Base-by-base conservation (phyloP, 1,139 yeast genomes). In the Diutina pseudorugosa region DNA sequence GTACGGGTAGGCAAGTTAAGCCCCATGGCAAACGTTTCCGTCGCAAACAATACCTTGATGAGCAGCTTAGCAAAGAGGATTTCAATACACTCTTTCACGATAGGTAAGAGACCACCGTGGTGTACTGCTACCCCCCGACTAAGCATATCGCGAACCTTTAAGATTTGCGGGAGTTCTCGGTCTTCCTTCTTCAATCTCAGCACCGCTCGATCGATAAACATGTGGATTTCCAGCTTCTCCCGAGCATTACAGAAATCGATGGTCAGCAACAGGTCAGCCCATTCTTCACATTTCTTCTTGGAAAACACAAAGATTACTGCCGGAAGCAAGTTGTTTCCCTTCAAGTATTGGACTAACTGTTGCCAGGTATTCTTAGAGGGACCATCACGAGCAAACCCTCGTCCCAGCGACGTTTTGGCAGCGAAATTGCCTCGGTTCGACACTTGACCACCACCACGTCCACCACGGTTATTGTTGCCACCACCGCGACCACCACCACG, bases 21-120 rank as follows among this genome's bases (percentile, higher is more conserved):
- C 12, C 99, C 99, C 91, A 93, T 94, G 1, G 98, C 96, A 71
- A 93, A 93, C 0, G 99, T 93, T 67, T 93, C 99, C 0, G 99
- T 93, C 0, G 98, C 98, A 71, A 93, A 93, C 52, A 93, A 72
- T 0, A 91, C 95, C 65, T 90, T 91, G 45, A 93, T 88, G 52
- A 93, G 74, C 0, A 95, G 82, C 60, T 80, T 84, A 0, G 97
- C 84, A 69, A 93, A 93, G 51, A 93, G 69, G 54, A 93, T 91
- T 67, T 93, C 99, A 60, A 93, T 93, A 53, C 91, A 85, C 65
- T 93, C 99, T 61, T 93, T 93, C 45, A 93, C 95, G 54, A 93
- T 93, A 0, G 99, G 99, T 55, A 93, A 71, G 53, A 93, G 70
- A 1, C 99, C 99, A 64, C 98, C 96, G 68, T 93, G 98, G 66